Evolutionary conservation across 148 eudicot genomes (phyloP).

Genomic region (Fagopyrum esculentum): DNA sequence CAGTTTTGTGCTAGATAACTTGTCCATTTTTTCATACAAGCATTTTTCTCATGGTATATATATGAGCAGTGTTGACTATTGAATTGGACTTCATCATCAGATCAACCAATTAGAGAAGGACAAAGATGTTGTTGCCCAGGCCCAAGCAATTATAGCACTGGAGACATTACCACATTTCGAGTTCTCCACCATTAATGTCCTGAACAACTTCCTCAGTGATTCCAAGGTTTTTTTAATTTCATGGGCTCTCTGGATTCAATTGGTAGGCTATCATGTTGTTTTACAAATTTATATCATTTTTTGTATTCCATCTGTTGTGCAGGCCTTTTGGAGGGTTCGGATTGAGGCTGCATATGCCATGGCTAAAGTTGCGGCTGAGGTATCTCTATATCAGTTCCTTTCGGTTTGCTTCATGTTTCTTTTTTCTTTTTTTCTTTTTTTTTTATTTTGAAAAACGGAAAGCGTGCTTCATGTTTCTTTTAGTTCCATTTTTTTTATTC

Average conservation of each 20-base stretch:
- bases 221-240: constrained; percentile 49
- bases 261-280: neutral
- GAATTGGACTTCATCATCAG: constrained; percentile 22
- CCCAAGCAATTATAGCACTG: constrained; percentile 68
- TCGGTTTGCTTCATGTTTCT: constrained; percentile 2
- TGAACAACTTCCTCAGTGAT: constrained; percentile 58
- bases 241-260: neutral
- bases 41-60: neutral
- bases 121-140: constrained; percentile 98
- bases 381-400: constrained; percentile 18
- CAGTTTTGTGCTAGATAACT: neutral
- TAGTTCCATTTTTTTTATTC: neutral
- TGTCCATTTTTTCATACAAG: neutral
- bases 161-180: constrained; percentile 64
- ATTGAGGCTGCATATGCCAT: constrained; percentile 91
- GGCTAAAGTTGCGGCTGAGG: constrained; percentile 84
- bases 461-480: neutral
- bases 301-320: constrained; percentile 8
- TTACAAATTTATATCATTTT: neutral
- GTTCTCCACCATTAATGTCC: constrained; percentile 68
- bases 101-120: constrained; percentile 96
- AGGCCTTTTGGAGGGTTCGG: constrained; percentile 96
- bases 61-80: neutral
- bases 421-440: neutral
- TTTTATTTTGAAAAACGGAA: too few relatives aligned